phyloP scores from a whole-genome alignment of 2,329 filamentous ascomycete genomes.

The Pestalotiopsis sp. region DNA sequence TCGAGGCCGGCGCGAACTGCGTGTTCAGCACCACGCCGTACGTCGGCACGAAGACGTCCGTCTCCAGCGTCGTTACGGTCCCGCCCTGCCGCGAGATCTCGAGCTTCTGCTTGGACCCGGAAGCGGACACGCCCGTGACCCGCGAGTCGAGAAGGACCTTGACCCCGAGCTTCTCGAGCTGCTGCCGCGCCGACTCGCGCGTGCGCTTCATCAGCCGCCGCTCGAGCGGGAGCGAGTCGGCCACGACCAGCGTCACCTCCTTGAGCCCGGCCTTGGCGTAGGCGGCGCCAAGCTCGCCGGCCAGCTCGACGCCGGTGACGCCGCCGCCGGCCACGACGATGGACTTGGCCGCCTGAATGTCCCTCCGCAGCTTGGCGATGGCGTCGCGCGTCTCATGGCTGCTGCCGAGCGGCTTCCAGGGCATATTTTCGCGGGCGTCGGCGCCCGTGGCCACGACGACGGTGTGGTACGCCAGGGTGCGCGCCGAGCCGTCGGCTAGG shows the following conservation, averaged over 20 bases:
- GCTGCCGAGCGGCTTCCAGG: slow-evolving; percentile 50
- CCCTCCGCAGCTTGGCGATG: slow-evolving; percentile 36
- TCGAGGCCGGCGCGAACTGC: slow-evolving; percentile 38
- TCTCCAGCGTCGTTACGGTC: slow-evolving; percentile 35
- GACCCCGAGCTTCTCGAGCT: slow-evolving; percentile 47
- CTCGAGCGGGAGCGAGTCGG: slow-evolving; percentile 39
- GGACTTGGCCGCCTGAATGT: slow-evolving; percentile 43
- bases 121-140: slow-evolving; percentile 30
- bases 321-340: slow-evolving; percentile 56
- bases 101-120: slow-evolving; percentile 24
- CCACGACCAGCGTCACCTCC: slow-evolving; percentile 46
- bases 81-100: slow-evolving; percentile 36
- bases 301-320: slow-evolving; percentile 50
- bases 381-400: slow-evolving; percentile 42
- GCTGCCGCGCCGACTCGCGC: slow-evolving; percentile 37
- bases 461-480: slow-evolving; percentile 49
- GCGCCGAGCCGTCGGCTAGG: slow-evolving; percentile 32
- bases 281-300: slow-evolving; percentile 51
- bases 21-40: slow-evolving; percentile 48
- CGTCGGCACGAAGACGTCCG: slow-evolving; percentile 49
- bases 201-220: slow-evolving; percentile 34
- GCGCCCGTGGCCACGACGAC: slow-evolving; percentile 59
- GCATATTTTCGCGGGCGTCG: slow-evolving; percentile 41
- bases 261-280: slow-evolving; percentile 46
- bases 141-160: slow-evolving; percentile 40